phyloP scores from a whole-genome alignment of 805 yeast species.

The Candida parachauliodes region DNA sequence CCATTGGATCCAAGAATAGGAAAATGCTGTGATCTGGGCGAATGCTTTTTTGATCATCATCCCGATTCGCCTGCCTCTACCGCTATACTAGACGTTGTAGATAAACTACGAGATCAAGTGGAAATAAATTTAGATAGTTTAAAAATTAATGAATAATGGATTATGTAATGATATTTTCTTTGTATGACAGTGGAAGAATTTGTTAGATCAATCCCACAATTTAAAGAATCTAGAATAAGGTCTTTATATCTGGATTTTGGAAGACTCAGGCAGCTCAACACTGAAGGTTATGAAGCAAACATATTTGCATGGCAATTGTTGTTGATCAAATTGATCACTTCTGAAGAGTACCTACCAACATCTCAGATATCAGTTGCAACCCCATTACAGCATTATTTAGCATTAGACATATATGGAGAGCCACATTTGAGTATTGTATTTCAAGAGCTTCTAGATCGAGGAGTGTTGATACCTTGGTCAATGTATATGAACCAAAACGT shows the following conservation, averaged over 20 bases:
- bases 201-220: conserved; percentile 16
- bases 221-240: conserved; percentile 26
- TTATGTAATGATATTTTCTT: neutral
- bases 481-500: conserved; percentile 7
- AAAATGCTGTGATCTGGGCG: conserved; percentile 80
- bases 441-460: conserved; percentile 19
- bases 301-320: conserved; percentile 33
- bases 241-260: conserved; percentile 37
- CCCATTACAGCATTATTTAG: conserved; percentile 15
- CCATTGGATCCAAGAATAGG: conserved; percentile 97
- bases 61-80: conserved; percentile 92
- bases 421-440: conserved; percentile 28
- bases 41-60: conserved; percentile 72
- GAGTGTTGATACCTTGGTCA: conserved; percentile 18
- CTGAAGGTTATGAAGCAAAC: conserved; percentile 43
- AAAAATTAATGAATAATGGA: conserved; percentile 5
- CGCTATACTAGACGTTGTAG: conserved; percentile 83
- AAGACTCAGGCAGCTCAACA: conserved; percentile 27
- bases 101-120: conserved; percentile 56
- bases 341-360: conserved; percentile 11
- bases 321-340: conserved; percentile 17
- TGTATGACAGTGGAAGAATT: conserved; percentile 10
- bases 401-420: conserved; percentile 27
- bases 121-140: conserved; percentile 19
- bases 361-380: conserved; percentile 17